Conservation (phyloP, 2,329 filamentous ascomycete species). For the Colletotrichum siamense region DNA sequence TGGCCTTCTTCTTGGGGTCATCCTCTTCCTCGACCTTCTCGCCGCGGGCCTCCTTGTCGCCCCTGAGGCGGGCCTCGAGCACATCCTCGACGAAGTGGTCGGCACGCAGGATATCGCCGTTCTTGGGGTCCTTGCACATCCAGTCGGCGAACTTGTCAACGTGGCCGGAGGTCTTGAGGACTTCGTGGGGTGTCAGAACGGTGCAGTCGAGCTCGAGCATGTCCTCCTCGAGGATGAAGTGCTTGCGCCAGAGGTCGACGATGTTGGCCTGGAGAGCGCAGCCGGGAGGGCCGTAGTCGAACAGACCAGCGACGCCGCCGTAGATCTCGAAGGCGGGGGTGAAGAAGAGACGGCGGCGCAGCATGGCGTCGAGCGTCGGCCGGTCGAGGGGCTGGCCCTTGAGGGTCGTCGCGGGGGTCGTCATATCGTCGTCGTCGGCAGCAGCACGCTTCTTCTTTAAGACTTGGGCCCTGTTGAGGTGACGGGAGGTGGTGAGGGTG, state of each 20-base stretch:
- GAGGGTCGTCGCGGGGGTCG: constrained; percentile 71
- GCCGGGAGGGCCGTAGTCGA: constrained; percentile 91
- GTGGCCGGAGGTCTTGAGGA: constrained; percentile 95
- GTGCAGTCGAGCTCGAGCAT: constrained; percentile 97
- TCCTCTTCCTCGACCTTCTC: constrained; percentile 76
- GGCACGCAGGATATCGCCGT: constrained; percentile 92
- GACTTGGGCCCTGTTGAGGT: constrained; percentile 8
- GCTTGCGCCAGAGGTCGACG: constrained; percentile 88
- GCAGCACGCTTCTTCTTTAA: not conserved
- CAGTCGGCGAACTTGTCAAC: constrained; percentile 98
- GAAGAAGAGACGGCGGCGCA: constrained; percentile 90
- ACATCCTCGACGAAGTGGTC: constrained; percentile 97
- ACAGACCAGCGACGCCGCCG: constrained; percentile 85
- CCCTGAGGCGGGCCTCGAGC: constrained; percentile 84
- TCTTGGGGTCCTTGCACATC: constrained; percentile 99
- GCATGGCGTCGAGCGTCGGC: constrained; percentile 79
- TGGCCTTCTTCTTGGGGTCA: constrained; percentile 84
- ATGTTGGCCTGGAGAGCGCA: constrained; percentile 88
- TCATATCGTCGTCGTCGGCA: constrained; percentile 42
- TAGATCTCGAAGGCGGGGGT: constrained; percentile 97
- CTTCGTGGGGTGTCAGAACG: constrained; percentile 89
- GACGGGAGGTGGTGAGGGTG: constrained; percentile 14
- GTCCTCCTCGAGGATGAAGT: constrained; percentile 91
- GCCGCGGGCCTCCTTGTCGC: constrained; percentile 91
- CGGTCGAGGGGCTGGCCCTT: constrained; percentile 92